Percentiles rank a stretch among this genome's conserved stretches.
Conservation (phyloP, 2,329 filamentous ascomycete species). For the Ustilaginoidea virens region DNA sequence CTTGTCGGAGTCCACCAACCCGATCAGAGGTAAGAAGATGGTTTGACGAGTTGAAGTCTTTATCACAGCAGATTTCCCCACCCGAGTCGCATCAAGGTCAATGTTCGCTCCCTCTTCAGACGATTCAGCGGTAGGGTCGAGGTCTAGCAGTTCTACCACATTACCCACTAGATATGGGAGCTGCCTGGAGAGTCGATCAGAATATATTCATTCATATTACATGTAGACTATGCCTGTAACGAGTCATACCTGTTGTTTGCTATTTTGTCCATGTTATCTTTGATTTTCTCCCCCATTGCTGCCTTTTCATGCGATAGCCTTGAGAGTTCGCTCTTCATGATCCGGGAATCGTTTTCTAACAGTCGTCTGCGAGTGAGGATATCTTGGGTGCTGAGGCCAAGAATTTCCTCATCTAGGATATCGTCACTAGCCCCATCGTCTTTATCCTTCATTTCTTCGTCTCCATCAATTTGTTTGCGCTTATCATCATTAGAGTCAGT, state of each 20-base stretch:
- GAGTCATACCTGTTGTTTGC: constrained; percentile 78
- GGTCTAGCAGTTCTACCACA: constrained; percentile 90
- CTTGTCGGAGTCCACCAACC: constrained; percentile 86
- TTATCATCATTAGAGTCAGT: constrained; percentile 17
- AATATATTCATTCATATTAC: constrained; percentile 2
- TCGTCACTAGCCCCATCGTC: constrained; percentile 61
- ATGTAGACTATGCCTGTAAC: background rate
- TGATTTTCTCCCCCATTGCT: constrained; percentile 96
- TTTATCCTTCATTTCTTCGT: constrained; percentile 85
- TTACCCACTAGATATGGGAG: constrained; percentile 96
- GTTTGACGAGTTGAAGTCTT: constrained; percentile 98
- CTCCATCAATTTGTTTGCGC: constrained; percentile 43
- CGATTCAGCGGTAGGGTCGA: constrained; percentile 90
- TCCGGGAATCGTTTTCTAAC: constrained; percentile 92
- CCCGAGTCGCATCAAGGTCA: constrained; percentile 87
- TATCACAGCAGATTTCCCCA: constrained; percentile 97
- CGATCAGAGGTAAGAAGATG: constrained; percentile 94
- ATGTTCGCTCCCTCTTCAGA: constrained; percentile 98
- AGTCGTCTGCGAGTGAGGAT: constrained; percentile 82
- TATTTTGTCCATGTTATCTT: constrained; percentile 98
- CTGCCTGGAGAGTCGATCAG: constrained; percentile 45
- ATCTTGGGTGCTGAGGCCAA: constrained; percentile 85
- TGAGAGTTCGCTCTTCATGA: constrained; percentile 96
- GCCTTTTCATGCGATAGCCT: constrained; percentile 89
- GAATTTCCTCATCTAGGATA: constrained; percentile 82